Evolutionary conservation across 1,284 basidiomycete genomes (phyloP).

Genomic region (Kwoniella shivajii): DNA sequence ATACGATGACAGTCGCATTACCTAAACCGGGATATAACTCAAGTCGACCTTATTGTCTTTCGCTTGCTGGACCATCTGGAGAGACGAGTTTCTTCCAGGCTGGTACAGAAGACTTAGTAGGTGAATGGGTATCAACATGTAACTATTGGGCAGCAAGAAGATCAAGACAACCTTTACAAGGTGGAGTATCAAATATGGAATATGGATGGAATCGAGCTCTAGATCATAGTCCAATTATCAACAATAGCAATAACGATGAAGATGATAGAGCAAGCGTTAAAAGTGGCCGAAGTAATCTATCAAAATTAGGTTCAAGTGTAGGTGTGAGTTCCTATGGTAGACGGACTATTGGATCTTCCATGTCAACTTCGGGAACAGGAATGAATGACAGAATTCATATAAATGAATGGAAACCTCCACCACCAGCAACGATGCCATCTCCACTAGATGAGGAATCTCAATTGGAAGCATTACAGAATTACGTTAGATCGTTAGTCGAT

Average conservation of each 20-base stretch:
- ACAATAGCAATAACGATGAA: conserved; percentile 60
- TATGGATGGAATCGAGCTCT: conserved; percentile 85
- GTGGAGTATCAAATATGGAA: conserved; percentile 98
- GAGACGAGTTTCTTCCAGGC: conserved; percentile 96
- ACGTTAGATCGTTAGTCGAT: conserved; percentile 71
- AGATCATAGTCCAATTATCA: background rate
- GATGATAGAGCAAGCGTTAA: conserved; percentile 34
- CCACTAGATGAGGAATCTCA: conserved; percentile 89
- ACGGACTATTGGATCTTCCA: conserved; percentile 39
- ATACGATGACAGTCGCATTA: conserved; percentile 82
- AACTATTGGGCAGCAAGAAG: conserved; percentile 97
- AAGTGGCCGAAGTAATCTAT: conserved; percentile 60
- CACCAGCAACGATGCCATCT: conserved; percentile 78
- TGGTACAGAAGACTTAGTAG: conserved; percentile 93
- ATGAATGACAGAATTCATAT: conserved; percentile 74
- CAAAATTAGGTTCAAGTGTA: conserved; percentile 53
- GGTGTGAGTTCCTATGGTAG: conserved; percentile 53
- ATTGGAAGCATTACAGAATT: conserved; percentile 78
- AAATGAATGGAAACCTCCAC: conserved; percentile 91
- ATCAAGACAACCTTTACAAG: conserved; percentile 88
- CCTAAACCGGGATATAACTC: conserved; percentile 90
- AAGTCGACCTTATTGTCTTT: conserved; percentile 89
- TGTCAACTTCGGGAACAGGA: background rate
- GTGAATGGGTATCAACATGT: conserved; percentile 97
- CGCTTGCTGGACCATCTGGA: conserved; percentile 83